phyloP scores from a whole-genome alignment of 1,284 basidiomycete genomes.

The Schizophyllum commune region DNA sequence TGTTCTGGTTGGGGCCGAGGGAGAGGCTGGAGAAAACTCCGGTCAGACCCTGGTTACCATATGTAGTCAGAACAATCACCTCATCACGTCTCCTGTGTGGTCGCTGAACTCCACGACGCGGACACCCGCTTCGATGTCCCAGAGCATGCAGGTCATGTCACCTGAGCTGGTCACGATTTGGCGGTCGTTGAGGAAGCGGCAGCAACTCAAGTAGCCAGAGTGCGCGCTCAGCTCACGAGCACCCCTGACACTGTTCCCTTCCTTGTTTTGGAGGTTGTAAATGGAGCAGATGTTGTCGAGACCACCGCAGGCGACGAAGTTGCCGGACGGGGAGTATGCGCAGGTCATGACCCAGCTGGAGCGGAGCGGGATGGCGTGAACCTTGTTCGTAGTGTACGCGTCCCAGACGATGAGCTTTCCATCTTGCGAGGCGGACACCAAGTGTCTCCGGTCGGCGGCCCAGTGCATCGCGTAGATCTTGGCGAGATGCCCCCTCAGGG shows the following conservation, averaged over 20 bases:
- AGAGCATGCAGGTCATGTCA: conserved; percentile 99
- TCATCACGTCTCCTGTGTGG: conserved; percentile 99
- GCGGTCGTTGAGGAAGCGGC: conserved; percentile 96
- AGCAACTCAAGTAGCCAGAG: conserved; percentile 96
- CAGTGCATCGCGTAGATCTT: conserved; percentile 99
- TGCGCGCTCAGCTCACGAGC: conserved; percentile 92
- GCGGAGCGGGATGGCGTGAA: conserved; percentile 95
- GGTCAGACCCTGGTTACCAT: conserved; percentile 12
- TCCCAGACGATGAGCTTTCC: conserved; percentile 99
- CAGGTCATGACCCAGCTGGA: conserved; percentile 99
- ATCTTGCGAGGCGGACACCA: conserved; percentile 98
- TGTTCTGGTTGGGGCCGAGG: conserved; percentile 88
- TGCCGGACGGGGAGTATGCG: conserved; percentile 94
- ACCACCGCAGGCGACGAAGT: conserved; percentile 96
- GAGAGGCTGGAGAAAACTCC: conserved; percentile 74
- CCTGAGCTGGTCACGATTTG: conserved; percentile 97
- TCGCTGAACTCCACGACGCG: conserved; percentile 96
- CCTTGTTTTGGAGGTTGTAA: conserved; percentile 83
- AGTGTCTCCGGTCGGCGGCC: conserved; percentile 93
- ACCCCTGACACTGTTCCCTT: conserved; percentile 48
- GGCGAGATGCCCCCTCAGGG: conserved; percentile 93
- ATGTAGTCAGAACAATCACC: conserved; percentile 37
- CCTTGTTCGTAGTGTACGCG: conserved; percentile 99
- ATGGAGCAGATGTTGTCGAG: conserved; percentile 99
- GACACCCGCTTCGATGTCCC: conserved; percentile 97